phyloP scores from a whole-genome alignment of 768 basidiomycete species.

The Rickenella mellea region DNA sequence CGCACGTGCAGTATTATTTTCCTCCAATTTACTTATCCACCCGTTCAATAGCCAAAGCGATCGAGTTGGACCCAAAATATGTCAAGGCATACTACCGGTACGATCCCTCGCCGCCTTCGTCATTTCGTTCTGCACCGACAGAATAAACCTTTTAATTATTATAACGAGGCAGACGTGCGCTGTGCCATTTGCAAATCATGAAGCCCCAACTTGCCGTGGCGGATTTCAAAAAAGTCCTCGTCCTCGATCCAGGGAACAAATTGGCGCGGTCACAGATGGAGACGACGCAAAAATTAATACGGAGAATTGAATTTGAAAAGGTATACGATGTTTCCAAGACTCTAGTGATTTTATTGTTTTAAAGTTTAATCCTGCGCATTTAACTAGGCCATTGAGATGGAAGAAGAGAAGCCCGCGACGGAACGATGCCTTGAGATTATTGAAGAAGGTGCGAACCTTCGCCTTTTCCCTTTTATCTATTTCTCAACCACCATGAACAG shows the following conservation, averaged over 20 bases:
- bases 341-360: neutral
- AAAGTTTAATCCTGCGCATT: constrained; percentile 5
- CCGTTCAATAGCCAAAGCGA: constrained; percentile 56
- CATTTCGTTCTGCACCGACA: neutral
- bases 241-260: constrained; percentile 81
- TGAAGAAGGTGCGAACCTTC: constrained; percentile 44
- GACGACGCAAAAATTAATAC: constrained; percentile 84
- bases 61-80: constrained; percentile 81
- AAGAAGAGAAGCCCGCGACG: constrained; percentile 77
- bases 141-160: no score
- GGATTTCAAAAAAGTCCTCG: constrained; percentile 80
- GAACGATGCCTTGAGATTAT: constrained; percentile 74
- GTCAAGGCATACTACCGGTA: constrained; percentile 85
- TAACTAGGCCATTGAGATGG: constrained; percentile 81
- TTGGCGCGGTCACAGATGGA: constrained; percentile 71
- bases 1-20: neutral
- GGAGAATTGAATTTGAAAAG: constrained; percentile 89
- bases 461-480: neutral
- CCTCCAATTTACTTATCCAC: neutral
- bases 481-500: constrained; percentile 23
- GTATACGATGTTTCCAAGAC: constrained; percentile 23
- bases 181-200: constrained; percentile 83
- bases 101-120: constrained; percentile 10
- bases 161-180: constrained; percentile 55
- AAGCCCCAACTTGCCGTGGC: constrained; percentile 78